phyloP scores from a whole-genome alignment of 441 rosid species.

The Euphorbia celastroides region DNA sequence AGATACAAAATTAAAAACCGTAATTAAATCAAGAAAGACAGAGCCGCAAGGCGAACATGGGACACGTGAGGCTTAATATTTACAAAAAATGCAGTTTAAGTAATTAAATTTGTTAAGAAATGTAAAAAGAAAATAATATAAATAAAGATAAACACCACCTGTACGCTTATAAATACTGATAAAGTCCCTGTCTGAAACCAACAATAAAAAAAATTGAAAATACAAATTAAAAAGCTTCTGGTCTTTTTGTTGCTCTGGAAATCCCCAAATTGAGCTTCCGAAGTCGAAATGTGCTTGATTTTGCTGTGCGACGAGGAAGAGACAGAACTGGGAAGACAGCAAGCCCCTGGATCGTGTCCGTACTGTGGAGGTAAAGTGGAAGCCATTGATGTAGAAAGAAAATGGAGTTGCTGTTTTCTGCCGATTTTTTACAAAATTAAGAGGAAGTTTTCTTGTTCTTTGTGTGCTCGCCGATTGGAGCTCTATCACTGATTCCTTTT shows the following conservation, averaged over 20 bases:
- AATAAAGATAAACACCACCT: neutral
- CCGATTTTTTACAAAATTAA: constrained; percentile 53
- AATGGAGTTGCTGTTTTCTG: constrained; percentile 62
- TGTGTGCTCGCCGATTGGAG: constrained; percentile 49
- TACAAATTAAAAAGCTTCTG: neutral
- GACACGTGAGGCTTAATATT: neutral
- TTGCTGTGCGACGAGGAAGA: constrained; percentile 39
- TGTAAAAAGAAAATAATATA: neutral
- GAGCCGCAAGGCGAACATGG: neutral
- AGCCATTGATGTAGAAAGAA: constrained; percentile 54
- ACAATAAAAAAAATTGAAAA: neutral
- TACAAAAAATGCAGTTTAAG: neutral
- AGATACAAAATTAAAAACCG: neutral
- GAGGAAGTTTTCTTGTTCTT: constrained; percentile 47
- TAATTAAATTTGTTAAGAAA: neutral
- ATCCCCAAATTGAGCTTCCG: neutral
- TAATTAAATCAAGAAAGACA: neutral
- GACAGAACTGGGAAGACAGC: constrained; percentile 52
- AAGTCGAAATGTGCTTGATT: constrained; percentile 35
- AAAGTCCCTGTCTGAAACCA: neutral
- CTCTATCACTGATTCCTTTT: neutral
- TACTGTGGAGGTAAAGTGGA: constrained; percentile 67
- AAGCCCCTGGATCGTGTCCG: constrained; percentile 73
- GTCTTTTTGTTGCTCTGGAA: neutral
- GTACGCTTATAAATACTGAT: neutral